Percentiles rank a stretch among this genome's conserved stretches.
phyloP scores from a whole-genome alignment of 2,329 filamentous ascomycete species.

The Teratosphaeria zuluensis region DNA sequence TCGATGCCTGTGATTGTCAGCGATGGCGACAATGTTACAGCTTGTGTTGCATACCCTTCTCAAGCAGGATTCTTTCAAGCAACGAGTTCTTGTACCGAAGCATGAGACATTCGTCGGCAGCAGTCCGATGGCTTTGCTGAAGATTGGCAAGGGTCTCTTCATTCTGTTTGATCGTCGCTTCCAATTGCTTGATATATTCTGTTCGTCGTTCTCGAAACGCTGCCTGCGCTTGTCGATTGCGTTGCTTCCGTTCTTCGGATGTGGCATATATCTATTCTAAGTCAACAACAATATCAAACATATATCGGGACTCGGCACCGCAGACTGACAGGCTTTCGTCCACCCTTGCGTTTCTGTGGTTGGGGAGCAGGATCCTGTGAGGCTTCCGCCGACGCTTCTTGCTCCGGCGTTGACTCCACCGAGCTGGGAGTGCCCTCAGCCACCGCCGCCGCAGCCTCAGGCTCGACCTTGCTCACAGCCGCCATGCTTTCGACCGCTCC shows the following conservation, averaged over 20 bases:
- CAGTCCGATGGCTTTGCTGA: slow-evolving; percentile 86
- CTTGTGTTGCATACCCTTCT: slow-evolving; percentile 60
- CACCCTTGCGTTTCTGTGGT: slow-evolving; percentile 86
- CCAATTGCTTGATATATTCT: slow-evolving; percentile 98
- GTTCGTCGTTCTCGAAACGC: slow-evolving; percentile 94
- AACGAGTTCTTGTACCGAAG: slow-evolving; percentile 96
- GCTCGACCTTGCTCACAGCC: slow-evolving; percentile 37
- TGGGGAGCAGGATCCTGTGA: slow-evolving; percentile 32
- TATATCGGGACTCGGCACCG: not conserved
- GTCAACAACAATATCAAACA: slow-evolving; percentile 1
- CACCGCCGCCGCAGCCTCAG: slow-evolving; percentile 22
- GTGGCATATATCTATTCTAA: slow-evolving; percentile 81
- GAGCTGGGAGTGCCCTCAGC: slow-evolving; percentile 39
- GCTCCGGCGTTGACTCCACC: slow-evolving; percentile 40
- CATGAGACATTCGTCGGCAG: slow-evolving; percentile 96
- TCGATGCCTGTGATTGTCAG: slow-evolving; percentile 61
- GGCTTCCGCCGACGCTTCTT: slow-evolving; percentile 32
- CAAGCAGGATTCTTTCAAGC: slow-evolving; percentile 85
- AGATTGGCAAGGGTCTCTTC: slow-evolving; percentile 88
- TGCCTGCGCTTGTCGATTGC: slow-evolving; percentile 93
- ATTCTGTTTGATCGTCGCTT: slow-evolving; percentile 94
- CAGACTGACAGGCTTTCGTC: slow-evolving; percentile 79
- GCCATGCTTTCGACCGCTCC: slow-evolving; percentile 31
- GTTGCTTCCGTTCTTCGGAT: slow-evolving; percentile 94
- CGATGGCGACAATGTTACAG: not conserved